A percentile compares a stretch with the other conserved stretches of the same genome.
Conservation (phyloP, 1,284 basidiomycete genomes). For the Chalciporus piperatoides region DNA sequence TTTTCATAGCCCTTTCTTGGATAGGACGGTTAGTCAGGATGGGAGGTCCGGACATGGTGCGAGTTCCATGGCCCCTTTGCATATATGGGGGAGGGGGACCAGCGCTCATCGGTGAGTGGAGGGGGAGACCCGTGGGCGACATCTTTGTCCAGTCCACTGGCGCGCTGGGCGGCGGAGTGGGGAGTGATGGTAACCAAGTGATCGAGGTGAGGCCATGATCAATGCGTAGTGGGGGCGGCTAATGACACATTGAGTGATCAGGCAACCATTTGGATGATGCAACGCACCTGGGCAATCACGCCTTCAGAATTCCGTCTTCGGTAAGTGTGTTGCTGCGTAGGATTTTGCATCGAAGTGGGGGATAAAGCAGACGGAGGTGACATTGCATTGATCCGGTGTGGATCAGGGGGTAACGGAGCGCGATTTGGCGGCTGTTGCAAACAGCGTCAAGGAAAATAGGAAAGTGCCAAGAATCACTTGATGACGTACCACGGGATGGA, state of each 20-base stretch:
- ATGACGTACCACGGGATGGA: slow-evolving; percentile 7
- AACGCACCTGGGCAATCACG: slow-evolving; percentile 19
- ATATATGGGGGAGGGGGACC: neutral
- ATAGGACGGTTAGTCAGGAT: slow-evolving; percentile 2
- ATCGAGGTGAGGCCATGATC: slow-evolving; percentile 11
- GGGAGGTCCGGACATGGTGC: slow-evolving; percentile 3
- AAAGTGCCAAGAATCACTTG: slow-evolving; percentile 14
- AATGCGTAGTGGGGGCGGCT: slow-evolving; percentile 10
- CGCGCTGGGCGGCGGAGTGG: slow-evolving; percentile 25
- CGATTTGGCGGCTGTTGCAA: slow-evolving; percentile 1
- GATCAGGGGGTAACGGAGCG: slow-evolving; percentile 8
- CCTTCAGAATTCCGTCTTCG: slow-evolving; percentile 21
- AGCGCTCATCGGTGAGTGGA: slow-evolving; percentile 7
- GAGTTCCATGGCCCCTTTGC: slow-evolving; percentile 7
- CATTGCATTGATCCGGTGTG: slow-evolving; percentile 5
- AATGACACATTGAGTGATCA: slow-evolving; percentile 2
- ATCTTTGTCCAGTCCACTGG: slow-evolving; percentile 4
- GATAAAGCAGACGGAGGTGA: slow-evolving; percentile 9
- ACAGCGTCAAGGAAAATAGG: neutral
- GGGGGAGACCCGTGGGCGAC: slow-evolving; percentile 12
- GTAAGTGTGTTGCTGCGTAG: slow-evolving; percentile 3
- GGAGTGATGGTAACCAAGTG: slow-evolving; percentile 19
- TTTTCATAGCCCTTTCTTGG: slow-evolving; percentile 7
- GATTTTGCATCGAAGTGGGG: slow-evolving; percentile 3
- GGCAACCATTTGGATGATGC: neutral